These are phyloP conservation scores for Termitomyces sp. DNA, from an alignment of 768 basidiomycete genomes.

Conservation along the genomic window DNA sequence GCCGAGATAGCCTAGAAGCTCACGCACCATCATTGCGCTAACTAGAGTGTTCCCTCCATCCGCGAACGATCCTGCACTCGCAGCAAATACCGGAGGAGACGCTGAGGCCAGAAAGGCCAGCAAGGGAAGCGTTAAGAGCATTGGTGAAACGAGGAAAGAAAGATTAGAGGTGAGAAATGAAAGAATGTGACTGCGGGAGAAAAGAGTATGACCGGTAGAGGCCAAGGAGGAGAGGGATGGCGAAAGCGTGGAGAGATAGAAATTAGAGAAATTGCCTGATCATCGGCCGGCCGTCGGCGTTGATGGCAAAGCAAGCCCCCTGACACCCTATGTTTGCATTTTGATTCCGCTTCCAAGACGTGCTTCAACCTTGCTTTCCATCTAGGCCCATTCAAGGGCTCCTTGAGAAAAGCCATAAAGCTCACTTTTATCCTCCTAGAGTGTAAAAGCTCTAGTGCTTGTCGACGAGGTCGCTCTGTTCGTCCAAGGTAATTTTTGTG, in stretches of 20 bases:
- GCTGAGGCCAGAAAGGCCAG: constrained; percentile 31
- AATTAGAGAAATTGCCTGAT: constrained; percentile 11
- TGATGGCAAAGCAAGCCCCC: neutral
- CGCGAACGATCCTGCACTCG: constrained; percentile 37
- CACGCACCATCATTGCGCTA: constrained; percentile 47
- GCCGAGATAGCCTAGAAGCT: neutral
- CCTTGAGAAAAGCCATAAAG: neutral
- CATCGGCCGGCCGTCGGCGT: neutral
- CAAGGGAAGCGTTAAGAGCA: constrained; percentile 5
- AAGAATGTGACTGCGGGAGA: constrained; percentile 1
- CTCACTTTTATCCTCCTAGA: neutral
- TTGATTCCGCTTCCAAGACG: neutral
- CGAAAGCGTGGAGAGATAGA: neutral
- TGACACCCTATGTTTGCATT: neutral
- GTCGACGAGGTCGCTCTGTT: neutral
- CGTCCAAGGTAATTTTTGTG: neutral
- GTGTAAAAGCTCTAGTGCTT: neutral
- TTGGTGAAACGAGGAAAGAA: neutral
- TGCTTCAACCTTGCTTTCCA: neutral
- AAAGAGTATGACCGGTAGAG: neutral
- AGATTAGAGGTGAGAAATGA: neutral
- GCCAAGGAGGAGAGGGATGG: neutral
- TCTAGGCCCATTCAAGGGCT: neutral
- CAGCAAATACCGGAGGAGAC: constrained; percentile 27
- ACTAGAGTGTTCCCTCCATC: constrained; percentile 41